Percentiles rank a stretch among this genome's conserved stretches.
Conservation (phyloP, 2,329 filamentous ascomycete species). For the Metarhizium album region DNA sequence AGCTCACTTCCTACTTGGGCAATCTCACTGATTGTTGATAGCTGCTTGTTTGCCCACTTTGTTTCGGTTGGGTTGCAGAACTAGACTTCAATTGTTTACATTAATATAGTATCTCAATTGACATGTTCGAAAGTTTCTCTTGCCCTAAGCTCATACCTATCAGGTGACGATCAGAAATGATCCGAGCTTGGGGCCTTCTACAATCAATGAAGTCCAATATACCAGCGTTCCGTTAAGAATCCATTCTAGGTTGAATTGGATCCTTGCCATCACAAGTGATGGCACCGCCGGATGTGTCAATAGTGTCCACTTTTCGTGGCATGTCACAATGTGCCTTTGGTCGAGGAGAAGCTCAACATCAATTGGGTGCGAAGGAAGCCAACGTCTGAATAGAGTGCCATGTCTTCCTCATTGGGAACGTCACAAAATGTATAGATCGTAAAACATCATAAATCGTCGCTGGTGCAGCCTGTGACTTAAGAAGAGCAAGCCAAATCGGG, state of each 20-base stretch:
- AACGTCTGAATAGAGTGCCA: neutral
- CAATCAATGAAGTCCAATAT: slow-evolving; percentile 36
- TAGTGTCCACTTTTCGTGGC: neutral
- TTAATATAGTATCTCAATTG: neutral
- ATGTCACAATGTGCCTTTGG: neutral
- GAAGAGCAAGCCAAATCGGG: slow-evolving; percentile 8
- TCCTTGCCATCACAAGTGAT: slow-evolving; percentile 61
- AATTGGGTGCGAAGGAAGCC: neutral
- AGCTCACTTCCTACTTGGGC: neutral
- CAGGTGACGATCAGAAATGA: slow-evolving; percentile 14
- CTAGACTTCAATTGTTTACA: neutral
- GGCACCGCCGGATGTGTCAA: slow-evolving; percentile 54
- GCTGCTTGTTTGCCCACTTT: neutral
- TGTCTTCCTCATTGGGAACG: neutral
- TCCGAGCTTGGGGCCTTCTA: slow-evolving; percentile 27
- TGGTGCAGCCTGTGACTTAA: neutral
- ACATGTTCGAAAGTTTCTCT: slow-evolving; percentile 32
- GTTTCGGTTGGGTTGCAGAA: neutral
- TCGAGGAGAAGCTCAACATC: neutral
- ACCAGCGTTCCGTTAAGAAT: slow-evolving; percentile 78
- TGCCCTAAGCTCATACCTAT: slow-evolving; percentile 26
- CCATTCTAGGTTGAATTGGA: slow-evolving; percentile 56
- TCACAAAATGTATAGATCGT: neutral
- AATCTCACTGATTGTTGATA: neutral
- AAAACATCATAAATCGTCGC: neutral